Evolutionary conservation across 345 rosid genomes (phyloP).

Genomic region (Ricinus communis): DNA sequence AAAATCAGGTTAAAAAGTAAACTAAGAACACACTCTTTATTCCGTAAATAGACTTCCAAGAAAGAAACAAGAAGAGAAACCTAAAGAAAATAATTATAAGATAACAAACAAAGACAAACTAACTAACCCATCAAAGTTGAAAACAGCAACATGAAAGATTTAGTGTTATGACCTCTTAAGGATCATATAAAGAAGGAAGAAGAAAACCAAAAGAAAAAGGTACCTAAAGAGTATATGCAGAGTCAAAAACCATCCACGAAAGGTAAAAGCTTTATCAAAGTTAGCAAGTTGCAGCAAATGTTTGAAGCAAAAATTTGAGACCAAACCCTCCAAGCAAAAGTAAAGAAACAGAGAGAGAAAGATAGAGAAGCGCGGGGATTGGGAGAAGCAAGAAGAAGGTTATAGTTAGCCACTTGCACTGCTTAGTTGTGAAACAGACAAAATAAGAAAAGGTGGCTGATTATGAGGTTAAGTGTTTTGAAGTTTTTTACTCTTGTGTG

Average conservation of each 20-base stretch:
- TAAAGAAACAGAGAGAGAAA: conserved; percentile 23
- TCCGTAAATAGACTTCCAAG: not conserved
- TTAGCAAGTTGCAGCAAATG: conserved; percentile 30
- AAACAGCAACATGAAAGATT: conserved; percentile 19
- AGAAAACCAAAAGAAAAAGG: conserved; percentile 15
- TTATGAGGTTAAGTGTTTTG: conserved; percentile 24
- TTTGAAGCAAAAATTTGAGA: conserved; percentile 33
- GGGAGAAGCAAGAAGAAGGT: conserved; percentile 28
- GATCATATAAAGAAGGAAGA: conserved; percentile 5
- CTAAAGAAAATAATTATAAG: conserved; percentile 5
- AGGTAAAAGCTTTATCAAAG: conserved; percentile 9
- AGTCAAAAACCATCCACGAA: conserved; percentile 4
- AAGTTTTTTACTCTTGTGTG: not conserved
- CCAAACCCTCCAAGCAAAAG: conserved; percentile 32
- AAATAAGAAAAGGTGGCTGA: conserved; percentile 59
- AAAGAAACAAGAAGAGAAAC: not conserved
- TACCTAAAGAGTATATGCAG: conserved; percentile 20
- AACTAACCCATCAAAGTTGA: conserved; percentile 5
- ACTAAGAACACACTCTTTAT: not conserved
- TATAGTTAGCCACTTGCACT: conserved; percentile 34
- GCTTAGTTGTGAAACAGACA: conserved; percentile 60
- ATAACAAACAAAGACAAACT: not conserved
- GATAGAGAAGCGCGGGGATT: conserved; percentile 23
- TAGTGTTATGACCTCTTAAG: conserved; percentile 13
- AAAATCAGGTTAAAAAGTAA: not conserved